phyloP scores from a whole-genome alignment of 192 early-diverging fungal species.

The Linnemannia elongata region DNA sequence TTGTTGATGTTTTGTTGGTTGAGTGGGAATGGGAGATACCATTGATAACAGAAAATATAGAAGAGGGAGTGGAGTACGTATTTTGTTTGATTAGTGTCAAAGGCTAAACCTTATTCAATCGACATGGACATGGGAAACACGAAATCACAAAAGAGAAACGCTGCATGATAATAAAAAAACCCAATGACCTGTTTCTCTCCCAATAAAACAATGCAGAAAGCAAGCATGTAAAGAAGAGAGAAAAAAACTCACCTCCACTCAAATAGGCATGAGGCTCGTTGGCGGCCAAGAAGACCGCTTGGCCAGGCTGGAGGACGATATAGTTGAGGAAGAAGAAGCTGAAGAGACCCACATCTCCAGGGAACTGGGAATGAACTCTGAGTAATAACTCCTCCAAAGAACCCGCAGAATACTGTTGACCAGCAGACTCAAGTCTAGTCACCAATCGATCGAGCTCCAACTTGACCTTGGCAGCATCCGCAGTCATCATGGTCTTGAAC shows the following conservation, averaged over 20 bases:
- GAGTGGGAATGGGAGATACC: neutral
- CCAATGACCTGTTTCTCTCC: no score
- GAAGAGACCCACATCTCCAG: conserved; percentile 92
- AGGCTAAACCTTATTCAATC: neutral
- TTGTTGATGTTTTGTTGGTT: neutral
- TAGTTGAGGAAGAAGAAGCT: conserved; percentile 93
- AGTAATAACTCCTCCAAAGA: conserved; percentile 75
- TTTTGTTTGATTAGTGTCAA: conserved; percentile 14
- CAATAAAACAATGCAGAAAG: neutral
- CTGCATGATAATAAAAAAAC: no score
- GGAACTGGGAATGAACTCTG: conserved; percentile 86
- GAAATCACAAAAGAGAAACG: neutral
- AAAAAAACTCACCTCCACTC: conserved; percentile 76
- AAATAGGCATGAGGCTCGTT: conserved; percentile 98
- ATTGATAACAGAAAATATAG: neutral
- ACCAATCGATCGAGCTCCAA: conserved; percentile 70
- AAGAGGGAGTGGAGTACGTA: neutral
- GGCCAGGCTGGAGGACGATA: conserved; percentile 81
- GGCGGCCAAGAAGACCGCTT: conserved; percentile 95
- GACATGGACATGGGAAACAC: neutral
- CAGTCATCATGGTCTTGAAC: conserved; percentile 75
- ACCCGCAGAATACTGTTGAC: conserved; percentile 20
- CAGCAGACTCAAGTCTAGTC: conserved; percentile 51
- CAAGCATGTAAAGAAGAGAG: neutral
- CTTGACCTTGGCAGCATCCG: conserved; percentile 60